These are phyloP conservation scores for Fraxinus ornus DNA, from an alignment of 305 asterid species.

Conservation along the genomic window DNA sequence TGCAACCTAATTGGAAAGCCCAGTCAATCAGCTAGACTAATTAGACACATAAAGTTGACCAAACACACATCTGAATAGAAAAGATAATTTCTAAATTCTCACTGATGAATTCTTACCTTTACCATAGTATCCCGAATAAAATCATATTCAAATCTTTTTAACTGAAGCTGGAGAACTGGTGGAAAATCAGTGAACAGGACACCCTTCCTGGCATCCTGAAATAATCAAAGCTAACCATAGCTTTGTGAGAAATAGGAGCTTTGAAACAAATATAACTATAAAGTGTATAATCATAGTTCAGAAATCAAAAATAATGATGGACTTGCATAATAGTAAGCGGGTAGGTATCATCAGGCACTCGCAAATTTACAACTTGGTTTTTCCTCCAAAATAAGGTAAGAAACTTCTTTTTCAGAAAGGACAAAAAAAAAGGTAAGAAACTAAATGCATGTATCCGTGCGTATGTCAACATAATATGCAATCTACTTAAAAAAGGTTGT, in stretches of 20 bases:
- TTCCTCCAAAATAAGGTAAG: background rate
- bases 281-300: background rate
- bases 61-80: background rate
- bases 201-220: constrained; percentile 68
- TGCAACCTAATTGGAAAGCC: background rate
- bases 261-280: background rate
- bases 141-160: constrained; percentile 62
- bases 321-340: background rate
- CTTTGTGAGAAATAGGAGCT: constrained; percentile 10
- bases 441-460: background rate
- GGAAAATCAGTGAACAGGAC: constrained; percentile 63
- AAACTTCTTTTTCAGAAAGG: background rate
- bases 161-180: constrained; percentile 67
- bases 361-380: background rate
- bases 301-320: background rate
- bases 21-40: background rate
- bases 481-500: background rate
- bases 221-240: constrained; percentile 11
- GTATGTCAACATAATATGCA: background rate
- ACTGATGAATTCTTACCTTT: constrained; percentile 35
- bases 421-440: background rate
- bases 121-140: constrained; percentile 59
- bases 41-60: background rate
- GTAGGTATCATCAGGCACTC: background rate
- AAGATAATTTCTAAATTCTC: background rate